phyloP scores from a whole-genome alignment of 306 rosid species.

The Casuarina cunninghamiana region DNA sequence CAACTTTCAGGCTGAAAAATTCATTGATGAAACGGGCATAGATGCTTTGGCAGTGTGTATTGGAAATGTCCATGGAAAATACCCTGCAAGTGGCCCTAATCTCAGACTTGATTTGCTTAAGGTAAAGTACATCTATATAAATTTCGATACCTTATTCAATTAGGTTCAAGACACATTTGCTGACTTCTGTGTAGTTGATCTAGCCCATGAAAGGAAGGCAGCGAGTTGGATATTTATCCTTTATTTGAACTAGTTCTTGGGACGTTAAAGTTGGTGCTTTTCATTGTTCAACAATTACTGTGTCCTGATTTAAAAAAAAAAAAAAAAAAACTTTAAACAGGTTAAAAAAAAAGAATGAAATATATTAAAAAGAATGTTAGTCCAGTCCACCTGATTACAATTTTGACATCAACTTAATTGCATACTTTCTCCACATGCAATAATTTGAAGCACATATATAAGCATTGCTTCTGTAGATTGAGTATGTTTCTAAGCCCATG shows the following conservation, averaged over 20 bases:
- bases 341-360: neutral
- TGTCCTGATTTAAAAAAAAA: neutral
- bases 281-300: neutral
- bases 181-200: neutral
- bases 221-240: neutral
- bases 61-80: conserved; percentile 92
- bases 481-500: no score
- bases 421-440: neutral
- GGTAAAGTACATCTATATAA: conserved; percentile 38
- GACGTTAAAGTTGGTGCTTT: neutral
- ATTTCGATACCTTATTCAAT: neutral
- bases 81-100: conserved; percentile 88
- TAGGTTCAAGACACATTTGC: neutral
- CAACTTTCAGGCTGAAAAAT: conserved; percentile 78
- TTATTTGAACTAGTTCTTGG: neutral
- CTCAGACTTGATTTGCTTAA: conserved; percentile 87
- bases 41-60: conserved; percentile 99
- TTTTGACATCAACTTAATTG: conserved; percentile 1
- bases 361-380: neutral
- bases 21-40: conserved; percentile 84
- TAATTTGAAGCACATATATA: no score
- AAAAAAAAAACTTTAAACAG: neutral
- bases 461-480: no score
- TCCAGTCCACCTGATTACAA: neutral
- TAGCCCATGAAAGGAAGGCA: neutral